A percentile compares a stretch with the other conserved stretches of the same genome.
phyloP scores from a whole-genome alignment of 2,329 filamentous ascomycete species.

The Paramyrothecium sp. region DNA sequence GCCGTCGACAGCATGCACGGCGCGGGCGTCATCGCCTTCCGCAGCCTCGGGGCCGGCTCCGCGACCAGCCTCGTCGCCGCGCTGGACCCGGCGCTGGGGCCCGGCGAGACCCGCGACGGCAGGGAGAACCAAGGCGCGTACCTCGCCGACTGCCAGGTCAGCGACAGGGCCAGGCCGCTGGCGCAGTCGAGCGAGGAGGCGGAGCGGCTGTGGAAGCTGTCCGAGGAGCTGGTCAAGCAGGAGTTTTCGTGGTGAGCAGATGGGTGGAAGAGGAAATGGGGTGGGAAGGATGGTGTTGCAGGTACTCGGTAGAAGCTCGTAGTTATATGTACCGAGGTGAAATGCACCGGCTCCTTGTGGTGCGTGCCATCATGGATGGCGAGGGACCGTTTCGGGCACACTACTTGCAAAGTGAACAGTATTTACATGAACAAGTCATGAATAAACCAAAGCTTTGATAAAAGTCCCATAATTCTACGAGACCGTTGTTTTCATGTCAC shows the following conservation, averaged over 20 bases:
- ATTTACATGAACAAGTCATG: no score
- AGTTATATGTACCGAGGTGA: no score
- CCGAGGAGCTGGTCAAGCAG: slow-evolving; percentile 29
- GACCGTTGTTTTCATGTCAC: no score
- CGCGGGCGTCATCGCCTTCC: slow-evolving; percentile 10
- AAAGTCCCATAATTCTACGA: no score
- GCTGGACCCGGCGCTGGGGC: slow-evolving; percentile 20
- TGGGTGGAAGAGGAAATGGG: neutral
- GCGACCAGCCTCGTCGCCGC: slow-evolving; percentile 27
- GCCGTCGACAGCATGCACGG: slow-evolving; percentile 13
- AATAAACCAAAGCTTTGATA: no score
- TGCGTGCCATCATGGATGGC: no score
- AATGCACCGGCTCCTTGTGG: no score
- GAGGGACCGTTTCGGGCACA: no score
- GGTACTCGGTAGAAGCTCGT: no score
- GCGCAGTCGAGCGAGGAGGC: slow-evolving; percentile 20
- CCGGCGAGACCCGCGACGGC: slow-evolving; percentile 4
- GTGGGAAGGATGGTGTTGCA: no score
- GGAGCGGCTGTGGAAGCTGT: slow-evolving; percentile 28
- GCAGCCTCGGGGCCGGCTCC: slow-evolving; percentile 24
- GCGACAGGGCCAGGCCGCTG: slow-evolving; percentile 2
- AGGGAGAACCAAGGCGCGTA: slow-evolving; percentile 22
- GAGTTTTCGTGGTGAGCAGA: slow-evolving; percentile 21
- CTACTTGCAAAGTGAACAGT: no score
- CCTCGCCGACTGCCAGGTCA: slow-evolving; percentile 22